Base-by-base conservation (phyloP, 805 yeast genomes). In the Spathaspora hagerdaliae region DNA sequence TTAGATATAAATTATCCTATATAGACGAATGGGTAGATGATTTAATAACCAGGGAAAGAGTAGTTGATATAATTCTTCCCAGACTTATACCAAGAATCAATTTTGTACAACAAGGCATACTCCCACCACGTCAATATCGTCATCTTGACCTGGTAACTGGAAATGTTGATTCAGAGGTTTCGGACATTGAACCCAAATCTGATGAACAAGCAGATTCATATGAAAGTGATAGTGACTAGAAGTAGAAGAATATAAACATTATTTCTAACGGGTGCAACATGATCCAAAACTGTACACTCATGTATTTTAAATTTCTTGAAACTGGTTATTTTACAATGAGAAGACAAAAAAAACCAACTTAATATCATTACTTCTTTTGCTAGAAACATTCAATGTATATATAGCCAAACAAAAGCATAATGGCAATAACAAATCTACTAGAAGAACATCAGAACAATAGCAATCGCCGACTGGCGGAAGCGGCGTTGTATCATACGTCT, bases 11-110 rank as follows among this genome's bases (percentile, higher is more conserved):
- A 19, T 31, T 70, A 15, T 55, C 55, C 5, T 75, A 80, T 56
- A 73, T 92, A 66, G 98, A 92, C 61, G 92, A 83, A 57, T 77
- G 83, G 57, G 76, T 81, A 0, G 96, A 92, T 54, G 64, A 66
- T 36, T 59, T 92, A 39, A 60, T 85, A 26, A 67, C 58, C 1
- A 69, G 75, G 32, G 79, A 77, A 34, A 73, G 88, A 48, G 83
- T 85, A 15, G 77, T 86, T 53, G 97, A 87, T 40, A 66, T 90
- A 43, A 79, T 87, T 2, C 58, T 92, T 40, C 96, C 96, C 0
- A 51, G 88, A 52, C 50, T 89, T 58, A 61, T 61, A 4, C 63
- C 62, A 3, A 57, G 84, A 36, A 55, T 56, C 14, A 58, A 53
- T 2, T 60, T 77, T 41, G 77, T 74, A 33, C 77, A 75, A 14